Evolutionary conservation across 805 yeast species (phyloP).

Genomic region (Ogataea sp.): DNA sequence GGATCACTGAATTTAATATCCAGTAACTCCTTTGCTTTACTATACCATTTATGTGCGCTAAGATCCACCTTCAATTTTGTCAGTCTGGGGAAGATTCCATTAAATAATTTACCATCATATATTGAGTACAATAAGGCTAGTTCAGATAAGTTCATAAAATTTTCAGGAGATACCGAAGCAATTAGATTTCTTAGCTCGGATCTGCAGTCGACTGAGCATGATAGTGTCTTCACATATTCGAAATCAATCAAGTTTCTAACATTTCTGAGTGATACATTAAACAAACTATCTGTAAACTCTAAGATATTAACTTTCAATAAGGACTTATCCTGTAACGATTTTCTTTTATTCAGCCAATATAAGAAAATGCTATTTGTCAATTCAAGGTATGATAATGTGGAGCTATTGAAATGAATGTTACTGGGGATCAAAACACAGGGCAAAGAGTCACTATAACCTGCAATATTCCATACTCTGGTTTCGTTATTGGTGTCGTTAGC

Average conservation of each 20-base stretch:
- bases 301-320: constrained; percentile 1
- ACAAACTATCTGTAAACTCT: neutral
- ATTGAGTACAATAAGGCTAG: neutral
- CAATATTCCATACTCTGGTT: neutral
- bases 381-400: neutral
- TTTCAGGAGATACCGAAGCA: neutral
- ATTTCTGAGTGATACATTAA: neutral
- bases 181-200: neutral
- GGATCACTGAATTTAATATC: neutral
- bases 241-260: neutral
- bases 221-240: neutral
- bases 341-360: neutral
- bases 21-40: neutral
- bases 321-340: too few species aligned
- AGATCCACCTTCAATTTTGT: neutral
- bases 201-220: constrained; percentile 1
- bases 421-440: neutral
- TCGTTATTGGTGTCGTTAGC: neutral
- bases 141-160: neutral
- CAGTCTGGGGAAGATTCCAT: neutral
- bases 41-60: neutral
- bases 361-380: neutral
- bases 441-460: neutral
- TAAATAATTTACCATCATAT: neutral
- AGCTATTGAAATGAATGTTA: neutral